phyloP scores from a whole-genome alignment of 371 early-diverging fungal species.

The Mucor saturninus region DNA sequence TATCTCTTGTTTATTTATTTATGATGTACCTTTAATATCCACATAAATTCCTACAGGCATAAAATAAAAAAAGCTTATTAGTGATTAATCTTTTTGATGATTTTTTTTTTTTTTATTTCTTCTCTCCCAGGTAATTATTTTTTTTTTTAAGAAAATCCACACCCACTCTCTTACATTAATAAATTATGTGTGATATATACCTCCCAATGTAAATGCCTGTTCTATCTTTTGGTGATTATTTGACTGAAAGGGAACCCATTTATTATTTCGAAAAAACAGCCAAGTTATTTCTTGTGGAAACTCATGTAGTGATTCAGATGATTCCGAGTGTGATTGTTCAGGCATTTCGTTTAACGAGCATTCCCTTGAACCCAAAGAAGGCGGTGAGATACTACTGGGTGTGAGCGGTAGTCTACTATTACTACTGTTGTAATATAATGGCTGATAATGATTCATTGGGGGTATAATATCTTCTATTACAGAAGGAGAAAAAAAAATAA shows the following conservation, averaged over 20 bases:
- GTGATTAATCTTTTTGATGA: background rate
- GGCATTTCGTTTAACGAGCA: slow-evolving; percentile 12
- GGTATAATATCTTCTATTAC: slow-evolving; percentile 6
- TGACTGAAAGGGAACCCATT: slow-evolving; percentile 55
- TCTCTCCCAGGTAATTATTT: background rate
- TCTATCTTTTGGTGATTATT: slow-evolving; percentile 56
- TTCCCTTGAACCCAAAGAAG: slow-evolving; percentile 6
- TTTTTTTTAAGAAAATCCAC: background rate
- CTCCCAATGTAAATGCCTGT: slow-evolving; percentile 57
- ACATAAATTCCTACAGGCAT: slow-evolving; percentile 47
- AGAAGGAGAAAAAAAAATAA: background rate
- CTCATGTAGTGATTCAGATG: slow-evolving; percentile 23
- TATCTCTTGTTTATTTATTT: background rate
- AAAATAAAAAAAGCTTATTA: background rate
- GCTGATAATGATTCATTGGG: slow-evolving; percentile 9
- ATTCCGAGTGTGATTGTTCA: background rate
- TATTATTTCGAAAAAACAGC: slow-evolving; percentile 55
- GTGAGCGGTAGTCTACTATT: slow-evolving; percentile 20
- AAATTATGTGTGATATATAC: slow-evolving; percentile 25
- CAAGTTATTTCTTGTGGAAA: slow-evolving; percentile 54
- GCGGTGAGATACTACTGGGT: slow-evolving; percentile 22
- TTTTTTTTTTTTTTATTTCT: background rate
- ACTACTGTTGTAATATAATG: slow-evolving; percentile 6
- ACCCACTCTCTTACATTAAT: slow-evolving; percentile 1
- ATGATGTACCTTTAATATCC: slow-evolving; percentile 48